Evolutionary conservation across 2,329 filamentous ascomycete species (phyloP), one percentile per base, ranked within the genome.

Genomic region (Alternaria consortialis): DNA sequence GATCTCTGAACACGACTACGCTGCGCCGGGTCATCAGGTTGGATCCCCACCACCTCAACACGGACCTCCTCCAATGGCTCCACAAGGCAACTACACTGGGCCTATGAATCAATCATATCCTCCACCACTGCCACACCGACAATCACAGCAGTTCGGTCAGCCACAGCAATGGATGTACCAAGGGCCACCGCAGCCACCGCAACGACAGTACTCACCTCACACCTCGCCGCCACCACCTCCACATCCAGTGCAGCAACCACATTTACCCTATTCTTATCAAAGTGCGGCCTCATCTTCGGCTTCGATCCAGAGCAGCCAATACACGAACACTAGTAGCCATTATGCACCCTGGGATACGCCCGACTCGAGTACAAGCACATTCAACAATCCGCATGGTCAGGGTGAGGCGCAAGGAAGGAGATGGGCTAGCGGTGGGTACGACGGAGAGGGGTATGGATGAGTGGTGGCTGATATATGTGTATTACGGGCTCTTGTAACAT

Each of bases 241-340:
- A 32, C 32, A 7, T 27, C 31, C 46, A 20, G 8, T 17, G 20
- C 46, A 50, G 32, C 46, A 50, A 27, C 0, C 5, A 5, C 54
- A 34, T 51, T 55, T 31, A 32, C 37, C 40, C 50, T 53, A 29
- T 13, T 8, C 3, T 43, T 60, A n/a, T n/a, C 63, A 27, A 25
- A 34, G 13, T 52, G 15, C 50, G 4, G 50, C 55, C 8, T 60
- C 65, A 3, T 54, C 54, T 5, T 31, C 52, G n/a, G 53, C 42
- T 7, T 66, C 65, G 1, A 58, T 53, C 6, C 59, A 63, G n/a
- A 56, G 59, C 25, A 66, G 61, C 23, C 65, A 66, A 29, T 46
- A 62, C 20, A 50, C 56, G 6, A 47, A 52, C 12, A 47, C 40
- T 46, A 44, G 46, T 40, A 46, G 44, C 17, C 53, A 56, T 5